Conservation (phyloP, 208 protist genomes). For the Leishmania lainsoni region DNA sequence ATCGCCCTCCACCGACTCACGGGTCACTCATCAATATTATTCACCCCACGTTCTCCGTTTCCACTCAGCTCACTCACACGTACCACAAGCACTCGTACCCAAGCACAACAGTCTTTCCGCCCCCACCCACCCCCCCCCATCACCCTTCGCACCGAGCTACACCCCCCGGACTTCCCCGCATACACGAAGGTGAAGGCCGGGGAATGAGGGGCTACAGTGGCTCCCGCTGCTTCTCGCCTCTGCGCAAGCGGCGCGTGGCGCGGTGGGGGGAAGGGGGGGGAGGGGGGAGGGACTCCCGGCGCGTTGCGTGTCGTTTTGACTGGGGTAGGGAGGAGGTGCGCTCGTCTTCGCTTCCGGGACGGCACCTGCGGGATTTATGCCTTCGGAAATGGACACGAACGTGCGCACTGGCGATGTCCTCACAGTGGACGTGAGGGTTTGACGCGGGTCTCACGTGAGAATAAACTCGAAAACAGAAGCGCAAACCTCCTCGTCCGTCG, state of each 20-base stretch:
- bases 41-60: neutral
- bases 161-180: no score
- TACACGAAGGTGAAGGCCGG: neutral
- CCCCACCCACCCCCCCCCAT: neutral
- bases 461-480: neutral
- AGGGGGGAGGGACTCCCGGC: neutral
- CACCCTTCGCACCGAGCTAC: no score
- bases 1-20: neutral
- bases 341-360: neutral
- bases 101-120: no score
- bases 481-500: neutral
- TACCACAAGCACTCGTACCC: neutral
- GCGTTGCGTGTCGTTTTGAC: neutral
- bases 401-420: neutral
- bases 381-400: neutral
- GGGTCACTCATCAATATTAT: neutral
- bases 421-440: neutral
- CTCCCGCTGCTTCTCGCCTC: no score
- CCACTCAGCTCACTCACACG: neutral
- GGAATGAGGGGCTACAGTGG: no score
- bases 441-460: neutral
- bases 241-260: neutral
- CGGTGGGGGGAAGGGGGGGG: no score
- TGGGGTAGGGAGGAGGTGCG: neutral
- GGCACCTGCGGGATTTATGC: neutral